These are phyloP conservation scores for Fusarium nelsonii DNA, from an alignment of 2,329 filamentous ascomycete species.

Conservation along the genomic window DNA sequence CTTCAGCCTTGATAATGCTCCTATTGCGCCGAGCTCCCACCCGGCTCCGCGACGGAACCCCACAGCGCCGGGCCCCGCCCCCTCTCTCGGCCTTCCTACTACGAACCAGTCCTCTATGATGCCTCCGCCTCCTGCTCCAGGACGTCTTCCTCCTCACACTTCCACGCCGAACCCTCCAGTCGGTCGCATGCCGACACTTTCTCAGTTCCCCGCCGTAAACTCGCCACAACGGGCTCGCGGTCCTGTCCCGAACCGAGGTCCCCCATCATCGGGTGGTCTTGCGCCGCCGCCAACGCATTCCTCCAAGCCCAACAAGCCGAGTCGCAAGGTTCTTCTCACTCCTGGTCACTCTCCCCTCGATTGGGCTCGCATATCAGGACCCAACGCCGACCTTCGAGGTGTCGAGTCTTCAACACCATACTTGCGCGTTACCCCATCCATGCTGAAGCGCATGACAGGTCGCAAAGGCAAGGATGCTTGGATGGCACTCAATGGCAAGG, in stretches of 20 bases:
- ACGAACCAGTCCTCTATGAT: conserved; percentile 45
- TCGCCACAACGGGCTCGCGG: conserved; percentile 64
- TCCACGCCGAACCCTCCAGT: conserved; percentile 39
- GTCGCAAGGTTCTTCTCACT: conserved; percentile 81
- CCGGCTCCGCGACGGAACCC: conserved; percentile 28
- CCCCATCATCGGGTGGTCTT: conserved; percentile 56
- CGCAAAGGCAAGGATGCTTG: conserved; percentile 88
- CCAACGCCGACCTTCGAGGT: conserved; percentile 75
- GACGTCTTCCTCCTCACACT: conserved; percentile 40
- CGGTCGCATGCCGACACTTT: conserved; percentile 52
- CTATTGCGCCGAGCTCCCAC: conserved; percentile 41
- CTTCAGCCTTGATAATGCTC: conserved; percentile 58
- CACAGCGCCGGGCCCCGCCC: conserved; percentile 34
- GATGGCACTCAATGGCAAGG: conserved; percentile 88
- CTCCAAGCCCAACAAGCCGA: conserved; percentile 66
- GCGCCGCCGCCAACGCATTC: conserved; percentile 68
- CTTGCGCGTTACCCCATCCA: conserved; percentile 83
- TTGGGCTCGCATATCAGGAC: conserved; percentile 84
- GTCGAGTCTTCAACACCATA: conserved; percentile 64
- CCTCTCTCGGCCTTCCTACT: conserved; percentile 7
- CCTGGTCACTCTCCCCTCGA: conserved; percentile 95
- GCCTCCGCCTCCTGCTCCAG: conserved; percentile 47
- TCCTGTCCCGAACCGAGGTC: conserved; percentile 58
- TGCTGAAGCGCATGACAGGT: conserved; percentile 83
- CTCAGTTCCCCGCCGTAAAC: conserved; percentile 64